phyloP scores from a whole-genome alignment of 495 filamentous ascomycete species.

The Pyronema omphalodes region DNA sequence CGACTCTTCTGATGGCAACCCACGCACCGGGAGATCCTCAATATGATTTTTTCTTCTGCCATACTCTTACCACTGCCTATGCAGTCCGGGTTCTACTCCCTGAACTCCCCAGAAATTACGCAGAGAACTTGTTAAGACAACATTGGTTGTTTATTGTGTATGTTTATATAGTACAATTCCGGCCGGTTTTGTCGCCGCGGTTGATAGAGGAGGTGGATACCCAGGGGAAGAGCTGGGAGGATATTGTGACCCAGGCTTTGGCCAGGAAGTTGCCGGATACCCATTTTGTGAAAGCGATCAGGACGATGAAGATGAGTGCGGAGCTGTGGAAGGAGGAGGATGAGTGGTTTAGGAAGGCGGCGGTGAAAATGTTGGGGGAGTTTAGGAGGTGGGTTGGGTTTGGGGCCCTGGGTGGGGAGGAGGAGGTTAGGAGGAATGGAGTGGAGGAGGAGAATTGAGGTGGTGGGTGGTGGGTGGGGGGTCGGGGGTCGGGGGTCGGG shows the following conservation, averaged over 20 bases:
- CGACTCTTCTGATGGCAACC: conserved; percentile 41
- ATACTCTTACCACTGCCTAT: conserved; percentile 67
- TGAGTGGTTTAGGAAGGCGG: conserved; percentile 56
- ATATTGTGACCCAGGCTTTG: conserved; percentile 32
- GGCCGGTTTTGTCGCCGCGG: conserved; percentile 50
- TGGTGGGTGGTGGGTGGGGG: no score
- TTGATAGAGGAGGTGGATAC: conserved; percentile 41
- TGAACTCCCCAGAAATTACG: conserved; percentile 50
- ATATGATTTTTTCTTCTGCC: conserved; percentile 75
- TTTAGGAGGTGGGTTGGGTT: conserved; percentile 50
- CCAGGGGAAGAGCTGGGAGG: conserved; percentile 52
- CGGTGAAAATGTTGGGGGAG: conserved; percentile 58
- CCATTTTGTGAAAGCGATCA: conserved; percentile 29
- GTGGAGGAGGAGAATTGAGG: no score
- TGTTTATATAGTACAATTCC: conserved; percentile 54
- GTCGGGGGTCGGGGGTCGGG: no score
- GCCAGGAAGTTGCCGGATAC: conserved; percentile 8
- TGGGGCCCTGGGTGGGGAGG: not conserved
- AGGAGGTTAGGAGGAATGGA: not conserved
- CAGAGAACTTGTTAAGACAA: conserved; percentile 52
- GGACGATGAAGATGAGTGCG: conserved; percentile 55
- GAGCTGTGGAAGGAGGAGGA: conserved; percentile 72
- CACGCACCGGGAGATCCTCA: conserved; percentile 37
- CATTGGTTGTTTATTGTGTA: conserved; percentile 76
- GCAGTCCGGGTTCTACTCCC: conserved; percentile 75